Conservation (phyloP, 2,329 filamentous ascomycete genomes). For the Cercospora brassicicola region DNA sequence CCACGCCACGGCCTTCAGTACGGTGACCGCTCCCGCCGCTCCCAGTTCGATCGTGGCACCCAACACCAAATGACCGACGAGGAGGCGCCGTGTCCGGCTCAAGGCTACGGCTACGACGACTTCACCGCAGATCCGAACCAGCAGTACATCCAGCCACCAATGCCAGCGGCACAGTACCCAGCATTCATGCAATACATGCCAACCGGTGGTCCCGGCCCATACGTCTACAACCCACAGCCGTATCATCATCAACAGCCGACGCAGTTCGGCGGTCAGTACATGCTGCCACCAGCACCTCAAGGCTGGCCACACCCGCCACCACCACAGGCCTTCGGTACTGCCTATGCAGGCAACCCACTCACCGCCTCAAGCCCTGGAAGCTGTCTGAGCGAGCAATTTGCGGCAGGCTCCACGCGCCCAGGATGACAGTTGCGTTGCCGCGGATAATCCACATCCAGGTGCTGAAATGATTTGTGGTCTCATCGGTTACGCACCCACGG, state of each 20-base stretch:
- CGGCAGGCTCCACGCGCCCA: background rate
- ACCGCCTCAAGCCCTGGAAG: background rate
- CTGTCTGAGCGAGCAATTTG: background rate
- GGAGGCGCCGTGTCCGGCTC: background rate
- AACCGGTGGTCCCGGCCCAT: background rate
- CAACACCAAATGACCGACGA: constrained; percentile 42
- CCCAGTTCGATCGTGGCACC: constrained; percentile 79
- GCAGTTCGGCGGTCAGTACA: background rate
- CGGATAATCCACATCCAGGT: background rate
- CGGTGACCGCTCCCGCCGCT: constrained; percentile 70
- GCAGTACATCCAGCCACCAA: background rate
- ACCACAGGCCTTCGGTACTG: background rate
- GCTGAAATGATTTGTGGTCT: background rate
- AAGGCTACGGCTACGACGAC: constrained; percentile 1
- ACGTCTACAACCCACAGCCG: background rate
- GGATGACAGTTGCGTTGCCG: background rate
- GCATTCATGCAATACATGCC: background rate
- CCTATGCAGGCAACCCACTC: background rate
- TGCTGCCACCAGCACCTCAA: background rate
- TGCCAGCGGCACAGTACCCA: background rate
- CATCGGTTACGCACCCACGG: background rate
- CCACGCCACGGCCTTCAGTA: constrained; percentile 60
- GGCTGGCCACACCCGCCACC: background rate
- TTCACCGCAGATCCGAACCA: constrained; percentile 4
- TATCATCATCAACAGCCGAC: background rate